Evolutionary conservation across 305 asterid genomes (phyloP).

Genomic region (Fraxinus velutina): DNA sequence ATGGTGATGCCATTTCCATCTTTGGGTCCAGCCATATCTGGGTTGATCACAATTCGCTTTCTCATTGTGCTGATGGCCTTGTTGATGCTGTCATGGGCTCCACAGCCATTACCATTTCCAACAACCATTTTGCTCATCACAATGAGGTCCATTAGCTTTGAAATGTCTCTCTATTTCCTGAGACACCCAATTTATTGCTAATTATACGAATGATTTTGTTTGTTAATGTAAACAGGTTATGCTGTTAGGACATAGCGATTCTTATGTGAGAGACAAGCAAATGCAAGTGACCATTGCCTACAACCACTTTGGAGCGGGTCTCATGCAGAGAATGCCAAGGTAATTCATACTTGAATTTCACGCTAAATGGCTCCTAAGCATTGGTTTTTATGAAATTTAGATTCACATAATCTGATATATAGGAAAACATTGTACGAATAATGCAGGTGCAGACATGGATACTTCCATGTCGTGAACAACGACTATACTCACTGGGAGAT

Average conservation of each 20-base stretch:
- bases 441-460: constrained; percentile 81
- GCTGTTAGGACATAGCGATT: constrained; percentile 87
- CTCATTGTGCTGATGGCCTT: constrained; percentile 87
- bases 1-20: constrained; percentile 80
- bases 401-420: not conserved
- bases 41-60: constrained; percentile 83
- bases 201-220: not conserved
- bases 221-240: constrained; percentile 54
- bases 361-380: not conserved
- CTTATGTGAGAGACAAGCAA: constrained; percentile 68
- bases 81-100: constrained; percentile 97
- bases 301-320: constrained; percentile 92
- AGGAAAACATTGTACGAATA: not conserved
- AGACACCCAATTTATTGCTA: not conserved
- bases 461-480: constrained; percentile 91
- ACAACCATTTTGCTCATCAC: constrained; percentile 81
- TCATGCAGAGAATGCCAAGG: constrained; percentile 97
- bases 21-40: constrained; percentile 86
- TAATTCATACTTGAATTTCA: constrained; percentile 18
- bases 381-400: not conserved
- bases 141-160: constrained; percentile 53
- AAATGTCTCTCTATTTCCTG: not conserved
- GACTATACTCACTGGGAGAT: constrained; percentile 97
- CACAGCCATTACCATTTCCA: constrained; percentile 83
- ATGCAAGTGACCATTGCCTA: constrained; percentile 95